Evolutionary conservation across 2,329 filamentous ascomycete species (phyloP), one percentile per base, ranked within the genome.

Genomic region (Aureobasidium mangrovei): DNA sequence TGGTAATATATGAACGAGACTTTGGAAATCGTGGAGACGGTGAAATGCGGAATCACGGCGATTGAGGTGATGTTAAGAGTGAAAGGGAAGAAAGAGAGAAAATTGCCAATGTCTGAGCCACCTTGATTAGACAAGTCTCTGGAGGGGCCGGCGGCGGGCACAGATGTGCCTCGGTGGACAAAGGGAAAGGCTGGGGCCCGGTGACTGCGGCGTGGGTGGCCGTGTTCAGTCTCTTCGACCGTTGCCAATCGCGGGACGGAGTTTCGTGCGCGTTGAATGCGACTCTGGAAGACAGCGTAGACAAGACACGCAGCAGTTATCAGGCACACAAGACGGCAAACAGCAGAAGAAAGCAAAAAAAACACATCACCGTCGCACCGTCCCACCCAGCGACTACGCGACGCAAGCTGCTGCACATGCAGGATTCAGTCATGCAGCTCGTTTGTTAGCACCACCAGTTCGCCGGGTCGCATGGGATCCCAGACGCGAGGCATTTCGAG

Each of bases 401-500:
- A 41, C 38, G n/a, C n/a, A 49, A 51, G 36, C 10, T 3, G 38
- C 35, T 31, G 10, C 32, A 10, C 18, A 26, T 41, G 33, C 33
- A 36, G 44, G 33, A 27, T 38, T 28, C 33, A 29, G 36, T 33
- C 38, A 51, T 51, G 47, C 47, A 51, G 35, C 27, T 40, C 46
- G 46, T 49, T 49, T 49, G 33, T 33, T 32, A 51, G 47, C 32
- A 47, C 28, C 26, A 41, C 39, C 47, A 41, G 47, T 51, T 51
- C 28, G 36, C 47, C 41, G 36, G 47, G 18, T 33, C 41, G 27
- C 47, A 32, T 31, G 28, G 27, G 18, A 18, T 8, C 10, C 40
- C 35, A 5, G 12, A 18, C 18, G 18, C 18, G 18, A 27, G 35
- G 7, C 35, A 39, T 40, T 31, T 28, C 47, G 46, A 40, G 35